Base-by-base conservation (phyloP, 768 basidiomycete genomes). In the Lentinula detonsa region DNA sequence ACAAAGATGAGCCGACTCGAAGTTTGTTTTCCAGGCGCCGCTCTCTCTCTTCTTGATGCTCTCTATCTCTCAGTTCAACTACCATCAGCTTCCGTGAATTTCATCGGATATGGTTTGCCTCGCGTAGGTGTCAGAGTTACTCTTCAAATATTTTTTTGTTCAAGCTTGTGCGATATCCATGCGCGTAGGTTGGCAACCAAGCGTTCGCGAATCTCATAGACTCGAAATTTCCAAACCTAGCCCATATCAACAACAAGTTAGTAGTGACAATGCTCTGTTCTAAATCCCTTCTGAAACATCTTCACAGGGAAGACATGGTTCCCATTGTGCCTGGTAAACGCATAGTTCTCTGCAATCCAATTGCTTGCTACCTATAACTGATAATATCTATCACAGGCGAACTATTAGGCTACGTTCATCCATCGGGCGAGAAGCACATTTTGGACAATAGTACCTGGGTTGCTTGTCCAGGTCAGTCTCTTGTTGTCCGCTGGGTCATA, bases 191-290 rank as follows among this genome's bases (percentile, higher is more conserved):
- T 62, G 83, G 84, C 0, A 83, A 85, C 70, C 77, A 81, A 66
- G 83, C 75, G 2, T 88, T 86, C 62, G 85, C 85, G 1, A 64
- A 84, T 64, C 81, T 80, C 64, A 78, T 85, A 53, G 82, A 86
- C 63, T 69, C 75, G 10, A 70, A 81, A 48, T 50, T 74, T 42
- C 62, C 72, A 11, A 63, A 72, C 42, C 37, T 65, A 85, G 21
- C 77, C 3, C 85, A 81, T 62, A 77, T 87, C 68, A 85, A 81
- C 68, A 86, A 87, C 70, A 72, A 70, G 76, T 72, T 60, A 42
- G 72, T 59, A 16, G 13, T 9, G 15, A 52, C 16, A 4, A 21
- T 13, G 2, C 18, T 52, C 31, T 33, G 15, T 5, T 33, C 1
- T 1, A 48, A 23, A 48, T 43, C 37, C 13, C 34, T 49, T 34